A percentile compares a stretch with the other conserved stretches of the same genome.
Conservation (phyloP, 495 filamentous ascomycete species). For the Aspergillus steynii region DNA sequence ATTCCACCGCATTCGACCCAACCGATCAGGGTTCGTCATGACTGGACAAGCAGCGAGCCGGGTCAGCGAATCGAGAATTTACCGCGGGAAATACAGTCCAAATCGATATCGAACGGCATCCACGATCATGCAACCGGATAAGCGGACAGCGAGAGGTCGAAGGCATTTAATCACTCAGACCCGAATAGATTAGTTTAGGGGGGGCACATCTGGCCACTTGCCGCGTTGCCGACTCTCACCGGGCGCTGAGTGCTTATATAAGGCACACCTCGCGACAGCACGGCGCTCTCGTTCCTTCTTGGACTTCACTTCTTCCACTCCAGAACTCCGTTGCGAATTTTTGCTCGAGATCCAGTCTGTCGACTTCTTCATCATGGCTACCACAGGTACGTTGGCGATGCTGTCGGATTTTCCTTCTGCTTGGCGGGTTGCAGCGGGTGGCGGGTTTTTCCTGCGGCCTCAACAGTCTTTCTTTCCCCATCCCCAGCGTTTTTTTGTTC, state of each 20-base stretch:
- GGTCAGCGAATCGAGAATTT: not conserved
- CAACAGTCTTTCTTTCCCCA: not conserved
- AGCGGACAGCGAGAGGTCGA: not conserved
- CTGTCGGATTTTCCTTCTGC: not conserved
- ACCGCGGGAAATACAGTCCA: not conserved
- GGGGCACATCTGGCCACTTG: not conserved
- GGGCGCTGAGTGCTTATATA: not conserved
- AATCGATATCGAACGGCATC: not conserved
- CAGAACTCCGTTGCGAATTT: not conserved
- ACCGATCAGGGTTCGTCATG: not conserved
- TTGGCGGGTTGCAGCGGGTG: not conserved
- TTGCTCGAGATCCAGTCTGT: not conserved
- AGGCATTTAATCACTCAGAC: not conserved
- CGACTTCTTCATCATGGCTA: not conserved
- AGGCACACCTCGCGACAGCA: not conserved
- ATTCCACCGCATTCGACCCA: not conserved
- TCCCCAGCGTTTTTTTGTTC: not conserved
- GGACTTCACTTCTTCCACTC: not conserved
- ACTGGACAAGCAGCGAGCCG: not conserved
- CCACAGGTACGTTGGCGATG: not conserved
- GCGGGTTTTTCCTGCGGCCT: not conserved
- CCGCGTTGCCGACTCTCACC: not conserved
- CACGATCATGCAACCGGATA: constrained; percentile 3
- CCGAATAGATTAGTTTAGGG: constrained; percentile 1
- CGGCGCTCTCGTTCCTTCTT: not conserved